Evolutionary conservation across 805 yeast species (phyloP).

Genomic region (Candida loeiensis): DNA sequence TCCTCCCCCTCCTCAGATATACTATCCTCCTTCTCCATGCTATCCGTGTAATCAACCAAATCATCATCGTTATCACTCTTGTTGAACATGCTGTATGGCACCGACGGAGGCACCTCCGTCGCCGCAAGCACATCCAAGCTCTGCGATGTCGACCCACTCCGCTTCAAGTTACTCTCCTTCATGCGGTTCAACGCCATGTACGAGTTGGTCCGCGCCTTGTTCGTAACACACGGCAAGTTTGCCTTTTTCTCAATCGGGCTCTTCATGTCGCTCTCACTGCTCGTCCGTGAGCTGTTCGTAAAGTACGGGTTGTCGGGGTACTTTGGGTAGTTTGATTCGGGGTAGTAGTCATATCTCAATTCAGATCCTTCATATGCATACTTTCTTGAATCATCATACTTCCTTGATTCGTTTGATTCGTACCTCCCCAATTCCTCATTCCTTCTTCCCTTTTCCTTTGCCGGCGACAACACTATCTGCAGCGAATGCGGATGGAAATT

Average conservation of each 20-base stretch:
- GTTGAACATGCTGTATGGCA: slow-evolving; percentile 5
- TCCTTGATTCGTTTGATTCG: too few relatives aligned
- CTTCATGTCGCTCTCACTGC: slow-evolving; percentile 3
- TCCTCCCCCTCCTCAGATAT: slow-evolving; percentile 1
- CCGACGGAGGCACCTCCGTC: neutral
- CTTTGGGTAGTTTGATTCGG: slow-evolving; percentile 1
- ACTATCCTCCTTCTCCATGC: neutral
- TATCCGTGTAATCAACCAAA: slow-evolving; percentile 8
- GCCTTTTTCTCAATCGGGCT: slow-evolving; percentile 20
- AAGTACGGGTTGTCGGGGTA: slow-evolving; percentile 11
- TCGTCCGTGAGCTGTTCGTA: neutral
- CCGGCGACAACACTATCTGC: slow-evolving; percentile 3
- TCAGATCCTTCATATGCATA: too few relatives aligned
- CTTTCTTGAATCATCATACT: too few relatives aligned
- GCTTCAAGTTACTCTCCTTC: slow-evolving; percentile 26
- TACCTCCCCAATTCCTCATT: neutral
- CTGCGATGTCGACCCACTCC: slow-evolving; percentile 12
- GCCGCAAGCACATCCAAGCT: neutral
- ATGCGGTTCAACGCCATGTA: slow-evolving; percentile 37
- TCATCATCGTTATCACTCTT: slow-evolving; percentile 14
- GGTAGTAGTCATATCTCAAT: too few relatives aligned
- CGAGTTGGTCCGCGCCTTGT: slow-evolving; percentile 27
- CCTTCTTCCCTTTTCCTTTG: neutral
- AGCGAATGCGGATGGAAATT: slow-evolving; percentile 19
- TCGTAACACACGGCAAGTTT: slow-evolving; percentile 32